Percentiles rank a stretch among this genome's conserved stretches.
phyloP scores from a whole-genome alignment of 495 filamentous ascomycete species.

The Cercophora newfieldiana region DNA sequence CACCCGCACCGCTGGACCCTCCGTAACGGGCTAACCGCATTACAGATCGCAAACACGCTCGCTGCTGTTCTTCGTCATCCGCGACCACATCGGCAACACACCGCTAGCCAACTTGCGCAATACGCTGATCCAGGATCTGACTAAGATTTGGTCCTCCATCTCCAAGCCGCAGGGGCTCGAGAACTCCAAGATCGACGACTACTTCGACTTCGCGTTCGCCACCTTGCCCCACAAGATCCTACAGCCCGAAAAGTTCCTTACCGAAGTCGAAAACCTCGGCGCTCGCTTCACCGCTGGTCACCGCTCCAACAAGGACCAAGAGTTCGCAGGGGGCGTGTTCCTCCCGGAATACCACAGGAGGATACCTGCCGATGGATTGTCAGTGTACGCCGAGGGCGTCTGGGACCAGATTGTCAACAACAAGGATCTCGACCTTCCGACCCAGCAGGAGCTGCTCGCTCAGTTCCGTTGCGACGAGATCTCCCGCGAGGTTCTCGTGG shows the following conservation, averaged over 20 bases:
- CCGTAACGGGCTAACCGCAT: background rate
- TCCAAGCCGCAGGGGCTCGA: constrained; percentile 89
- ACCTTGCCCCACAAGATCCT: constrained; percentile 95
- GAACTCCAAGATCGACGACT: constrained; percentile 85
- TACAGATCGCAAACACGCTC: constrained; percentile 82
- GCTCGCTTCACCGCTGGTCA: constrained; percentile 80
- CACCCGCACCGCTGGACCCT: background rate
- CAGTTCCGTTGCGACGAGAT: constrained; percentile 99
- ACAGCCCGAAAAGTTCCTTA: constrained; percentile 87
- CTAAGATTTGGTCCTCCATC: constrained; percentile 86
- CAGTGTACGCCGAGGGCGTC: constrained; percentile 85
- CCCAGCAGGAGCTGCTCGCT: constrained; percentile 93
- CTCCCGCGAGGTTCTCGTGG: constrained; percentile 75
- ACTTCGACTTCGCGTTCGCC: constrained; percentile 97
- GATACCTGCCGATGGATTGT: constrained; percentile 94
- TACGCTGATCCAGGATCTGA: constrained; percentile 86
- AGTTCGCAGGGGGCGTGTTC: constrained; percentile 75
- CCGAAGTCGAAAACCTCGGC: constrained; percentile 76
- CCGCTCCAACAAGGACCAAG: constrained; percentile 68
- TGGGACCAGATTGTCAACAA: constrained; percentile 99
- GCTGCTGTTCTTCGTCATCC: constrained; percentile 96
- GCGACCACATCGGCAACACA: constrained; percentile 90
- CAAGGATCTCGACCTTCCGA: constrained; percentile 95
- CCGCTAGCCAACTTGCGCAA: constrained; percentile 84
- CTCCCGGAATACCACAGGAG: constrained; percentile 91